Evolutionary conservation across 1,284 basidiomycete genomes (phyloP), one percentile per base, ranked within the genome.

Genomic region (Butyriboletus appendiculatus): DNA sequence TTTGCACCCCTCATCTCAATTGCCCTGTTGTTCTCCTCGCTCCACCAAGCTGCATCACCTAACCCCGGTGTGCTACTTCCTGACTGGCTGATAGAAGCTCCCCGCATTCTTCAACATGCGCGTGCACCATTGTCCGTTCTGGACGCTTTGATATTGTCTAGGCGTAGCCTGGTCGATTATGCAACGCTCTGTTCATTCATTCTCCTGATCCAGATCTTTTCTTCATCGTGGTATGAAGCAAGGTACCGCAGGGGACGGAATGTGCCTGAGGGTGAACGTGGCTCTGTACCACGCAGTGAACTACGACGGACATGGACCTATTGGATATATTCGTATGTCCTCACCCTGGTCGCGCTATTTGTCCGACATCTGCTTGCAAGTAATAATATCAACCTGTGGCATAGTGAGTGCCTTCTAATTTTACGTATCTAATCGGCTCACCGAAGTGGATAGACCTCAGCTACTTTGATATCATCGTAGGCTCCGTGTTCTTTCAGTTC

Each of bases 401-500:
- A 82, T 43, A 70, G 68, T 69, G 69, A 81, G 89, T 87, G 59
- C 28, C 55, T 78, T 66, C 15, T 46, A 62, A 33, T 57, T 35
- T 35, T 38, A 24, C 3, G 2, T 22, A 35, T 50, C 18, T 12
- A 49, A 45, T 45, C 8, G 10, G 40, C 57, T 59, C 40, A 68
- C 43, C 20, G 18, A 37, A 46, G 42, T 45, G 45, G 42, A 51
- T 63, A 95, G 90, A 93, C 75, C 76, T 95, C 71, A 85, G 82
- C 60, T 78, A 82, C 58, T 84, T 92, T 57, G 96, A 99, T 66
- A 80, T 94, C 46, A 74, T 85, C 18, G 76, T 90, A 12, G 82
- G 84, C 22, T 86, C 93, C 0, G 69, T 92, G 43, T 92, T 96
- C 73, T 98, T 91, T 72, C 97, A 99, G 68, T 88, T 94, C 62